Base-by-base conservation (phyloP, 352 stramenopile genomes). In the Globisporangium parvum region DNA sequence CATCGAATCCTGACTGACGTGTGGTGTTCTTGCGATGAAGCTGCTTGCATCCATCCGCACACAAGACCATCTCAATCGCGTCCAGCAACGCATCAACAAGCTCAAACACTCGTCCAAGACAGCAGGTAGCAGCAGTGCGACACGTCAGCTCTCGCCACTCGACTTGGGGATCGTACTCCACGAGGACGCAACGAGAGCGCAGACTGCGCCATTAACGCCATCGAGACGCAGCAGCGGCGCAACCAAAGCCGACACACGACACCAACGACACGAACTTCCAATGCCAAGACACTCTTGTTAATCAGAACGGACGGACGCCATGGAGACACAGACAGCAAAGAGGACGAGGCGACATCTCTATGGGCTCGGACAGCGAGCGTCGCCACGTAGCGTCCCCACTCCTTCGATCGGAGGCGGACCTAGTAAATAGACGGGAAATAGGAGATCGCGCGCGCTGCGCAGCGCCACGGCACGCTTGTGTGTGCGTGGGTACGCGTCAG, bases 401-500 rank as follows among this genome's bases (percentile, higher is more conserved):
- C 59, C 53, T 65, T 59, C 59, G 46, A 56, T 55, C 59, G 52
- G 59, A 63, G 46, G 21, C n/a, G 50, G 50, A 58, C 18, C 33
- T 58, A 47, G 49, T 52, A 62, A 62, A 56, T 58, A 63, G 53
- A 53, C n/a, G 40, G n/a, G 52, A 53, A 59, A 60, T 42, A n/a
- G 26, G 31, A n/a, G 49, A 39, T 23, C 31, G n/a, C 9, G 23
- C 45, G 33, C 35, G n/a, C 18, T 10, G 26, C 26, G 26, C 26
- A 28, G 26, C 26, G 26, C 26, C 2, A 2, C 2, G 5, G 26
- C 26, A 5, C 5, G n/a, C n/a, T n/a, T n/a, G n/a, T n/a, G n/a
- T n/a, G n/a, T n/a, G n/a, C n/a, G n/a, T n/a, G n/a, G n/a, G n/a
- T n/a, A n/a, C n/a, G n/a, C 26, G 26, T 28, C 28, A 18, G 12